phyloP scores from a whole-genome alignment of 176 grass and related monocot species.

The Zoysia japonica region DNA sequence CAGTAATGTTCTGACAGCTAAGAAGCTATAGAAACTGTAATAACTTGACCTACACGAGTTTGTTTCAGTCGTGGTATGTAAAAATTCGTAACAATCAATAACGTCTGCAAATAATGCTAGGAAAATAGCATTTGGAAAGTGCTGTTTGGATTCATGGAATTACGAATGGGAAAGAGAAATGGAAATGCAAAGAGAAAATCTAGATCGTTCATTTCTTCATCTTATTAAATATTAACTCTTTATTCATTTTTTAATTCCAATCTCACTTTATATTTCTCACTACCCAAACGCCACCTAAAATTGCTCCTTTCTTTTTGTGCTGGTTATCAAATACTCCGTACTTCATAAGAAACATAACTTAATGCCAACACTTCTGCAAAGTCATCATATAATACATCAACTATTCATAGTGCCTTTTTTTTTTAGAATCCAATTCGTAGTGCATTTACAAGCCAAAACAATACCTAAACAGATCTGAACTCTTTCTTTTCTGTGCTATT shows the following conservation, averaged over 20 bases:
- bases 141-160: no score
- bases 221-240: no score
- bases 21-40: constrained; percentile 37
- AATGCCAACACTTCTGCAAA: not conserved
- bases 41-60: not conserved
- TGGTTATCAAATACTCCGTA: not conserved
- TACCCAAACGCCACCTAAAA: no score
- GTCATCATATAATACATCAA: not conserved
- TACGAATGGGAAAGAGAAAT: no score
- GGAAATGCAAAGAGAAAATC: no score
- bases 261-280: no score
- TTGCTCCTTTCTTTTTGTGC: no score
- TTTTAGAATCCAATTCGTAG: no score
- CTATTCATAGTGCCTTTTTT: not conserved
- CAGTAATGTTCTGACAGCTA: constrained; percentile 37
- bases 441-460: constrained; percentile 14
- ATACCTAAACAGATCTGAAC: not conserved
- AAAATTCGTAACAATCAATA: constrained; percentile 31
- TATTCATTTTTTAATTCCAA: no score
- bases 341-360: not conserved
- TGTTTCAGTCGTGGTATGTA: constrained; percentile 26
- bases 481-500: constrained; percentile 4
- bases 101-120: not conserved
- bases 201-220: no score
- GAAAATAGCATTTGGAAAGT: no score